Conservation (phyloP, 176 grass and related monocot genomes). For the Thinopyrum elongatum region DNA sequence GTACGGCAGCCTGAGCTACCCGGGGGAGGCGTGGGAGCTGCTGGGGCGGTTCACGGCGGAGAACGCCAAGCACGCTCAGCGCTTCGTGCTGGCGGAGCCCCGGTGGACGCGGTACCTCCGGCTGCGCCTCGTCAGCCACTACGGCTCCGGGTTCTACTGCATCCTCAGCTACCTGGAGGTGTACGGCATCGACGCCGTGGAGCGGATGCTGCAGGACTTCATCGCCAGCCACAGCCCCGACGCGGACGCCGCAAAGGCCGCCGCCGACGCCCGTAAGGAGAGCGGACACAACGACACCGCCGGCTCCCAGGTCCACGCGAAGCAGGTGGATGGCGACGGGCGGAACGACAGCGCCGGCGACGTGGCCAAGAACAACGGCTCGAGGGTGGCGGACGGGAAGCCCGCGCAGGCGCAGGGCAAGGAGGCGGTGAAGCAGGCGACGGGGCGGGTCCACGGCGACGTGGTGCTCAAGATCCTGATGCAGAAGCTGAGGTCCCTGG, state of each 20-base stretch:
- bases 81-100: conserved; percentile 66
- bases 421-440: conserved; percentile 33
- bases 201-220: conserved; percentile 80
- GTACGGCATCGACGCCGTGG: conserved; percentile 73
- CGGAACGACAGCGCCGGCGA: conserved; percentile 14
- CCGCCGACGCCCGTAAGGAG: background rate
- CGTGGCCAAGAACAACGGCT: conserved; percentile 29
- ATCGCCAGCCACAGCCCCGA: conserved; percentile 30
- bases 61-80: conserved; percentile 78
- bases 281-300: conserved; percentile 15
- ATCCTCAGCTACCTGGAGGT: conserved; percentile 82
- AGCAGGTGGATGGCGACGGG: conserved; percentile 18
- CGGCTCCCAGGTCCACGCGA: background rate
- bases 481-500: conserved; percentile 74
- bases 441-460: conserved; percentile 60
- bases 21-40: conserved; percentile 59
- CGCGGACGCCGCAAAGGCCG: conserved; percentile 27
- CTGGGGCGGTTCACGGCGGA: conserved; percentile 66
- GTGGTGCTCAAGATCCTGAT: conserved; percentile 90
- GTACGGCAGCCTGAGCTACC: conserved; percentile 72
- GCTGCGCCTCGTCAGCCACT: conserved; percentile 65
- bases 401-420: conserved; percentile 14
- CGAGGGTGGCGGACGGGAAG: conserved; percentile 19
- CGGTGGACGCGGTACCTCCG: conserved; percentile 76
- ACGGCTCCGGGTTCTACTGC: conserved; percentile 86